Percentiles rank a stretch among this genome's conserved stretches.
Evolutionary conservation across 805 yeast genomes (phyloP).

Genomic region (Saccharomycopsis amapae): DNA sequence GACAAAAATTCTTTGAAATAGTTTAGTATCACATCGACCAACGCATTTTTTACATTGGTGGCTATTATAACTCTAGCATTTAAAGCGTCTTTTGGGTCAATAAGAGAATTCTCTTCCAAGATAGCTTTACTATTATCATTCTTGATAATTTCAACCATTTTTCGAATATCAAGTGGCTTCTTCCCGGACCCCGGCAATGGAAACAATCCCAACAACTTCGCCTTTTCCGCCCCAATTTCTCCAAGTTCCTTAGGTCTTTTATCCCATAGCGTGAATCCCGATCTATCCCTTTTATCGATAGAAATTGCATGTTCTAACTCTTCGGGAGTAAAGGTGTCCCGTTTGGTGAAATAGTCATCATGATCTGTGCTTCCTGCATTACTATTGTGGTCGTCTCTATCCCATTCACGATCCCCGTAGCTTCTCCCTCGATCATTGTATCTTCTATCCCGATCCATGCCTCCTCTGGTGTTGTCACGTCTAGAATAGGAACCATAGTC

Average conservation of each 20-base stretch:
- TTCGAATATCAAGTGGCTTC: conserved; percentile 17
- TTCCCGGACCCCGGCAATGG: conserved; percentile 61
- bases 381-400: conserved; percentile 19
- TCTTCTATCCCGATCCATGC: conserved; percentile 12
- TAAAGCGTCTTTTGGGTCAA: conserved; percentile 27
- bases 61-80: conserved; percentile 26
- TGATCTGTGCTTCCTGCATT: conserved; percentile 12
- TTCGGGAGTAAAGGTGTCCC: not conserved
- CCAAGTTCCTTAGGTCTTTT: conserved; percentile 66
- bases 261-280: conserved; percentile 57
- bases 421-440: conserved; percentile 7
- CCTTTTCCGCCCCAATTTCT: conserved; percentile 63
- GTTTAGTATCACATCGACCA: conserved; percentile 34
- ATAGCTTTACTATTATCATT: conserved; percentile 10
- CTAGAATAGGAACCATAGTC: conserved; percentile 5
- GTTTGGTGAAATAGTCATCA: not conserved
- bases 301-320: conserved; percentile 37
- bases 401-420: conserved; percentile 10
- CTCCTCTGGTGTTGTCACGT: not conserved
- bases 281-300: conserved; percentile 44
- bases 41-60: conserved; percentile 7
- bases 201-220: conserved; percentile 72
- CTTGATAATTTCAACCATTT: conserved; percentile 8
- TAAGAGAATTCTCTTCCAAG: conserved; percentile 23
- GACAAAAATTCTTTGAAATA: conserved; percentile 40